phyloP scores from a whole-genome alignment of 2,329 filamentous ascomycete genomes.

The Ophiostoma himal-ulmi region DNA sequence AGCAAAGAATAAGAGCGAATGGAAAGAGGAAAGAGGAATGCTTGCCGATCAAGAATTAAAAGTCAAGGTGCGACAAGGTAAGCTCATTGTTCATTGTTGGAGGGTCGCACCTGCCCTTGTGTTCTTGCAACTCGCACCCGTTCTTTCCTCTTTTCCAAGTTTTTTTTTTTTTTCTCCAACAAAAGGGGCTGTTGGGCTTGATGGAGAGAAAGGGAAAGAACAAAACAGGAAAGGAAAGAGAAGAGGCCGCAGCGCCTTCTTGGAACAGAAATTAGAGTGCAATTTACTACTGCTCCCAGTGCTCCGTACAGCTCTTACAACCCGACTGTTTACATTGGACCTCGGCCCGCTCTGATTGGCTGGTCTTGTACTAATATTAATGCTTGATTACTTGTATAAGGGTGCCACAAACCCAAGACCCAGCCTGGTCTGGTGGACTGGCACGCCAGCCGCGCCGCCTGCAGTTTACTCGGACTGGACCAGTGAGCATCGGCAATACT shows the following conservation, averaged over 20 bases:
- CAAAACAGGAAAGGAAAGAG: neutral
- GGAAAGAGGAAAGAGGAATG: constrained; percentile 15
- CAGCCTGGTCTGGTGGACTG: neutral
- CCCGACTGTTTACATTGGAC: constrained; percentile 9
- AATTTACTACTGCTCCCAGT: constrained; percentile 5
- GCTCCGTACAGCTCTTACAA: constrained; percentile 7
- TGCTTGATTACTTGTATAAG: neutral
- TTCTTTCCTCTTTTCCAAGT: constrained; percentile 16
- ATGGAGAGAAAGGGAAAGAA: neutral
- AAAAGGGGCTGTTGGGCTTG: constrained; percentile 10
- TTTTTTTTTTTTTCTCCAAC: constrained; percentile 11
- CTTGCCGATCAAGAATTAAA: constrained; percentile 9
- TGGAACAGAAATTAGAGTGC: neutral
- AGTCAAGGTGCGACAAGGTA: neutral
- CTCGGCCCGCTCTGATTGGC: neutral
- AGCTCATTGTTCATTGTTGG: neutral
- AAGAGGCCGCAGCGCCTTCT: neutral
- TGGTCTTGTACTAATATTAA: neutral
- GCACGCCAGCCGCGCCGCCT: too few relatives aligned
- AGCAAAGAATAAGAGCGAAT: neutral
- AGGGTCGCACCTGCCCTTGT: constrained; percentile 15
- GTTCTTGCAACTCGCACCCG: constrained; percentile 18
- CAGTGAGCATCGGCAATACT: too few relatives aligned
- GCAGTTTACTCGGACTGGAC: too few relatives aligned
- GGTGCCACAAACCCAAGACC: neutral